A percentile compares a stretch with the other conserved stretches of the same genome.
Conservation (phyloP, 768 basidiomycete species). For the Multifurca ochricompacta region DNA sequence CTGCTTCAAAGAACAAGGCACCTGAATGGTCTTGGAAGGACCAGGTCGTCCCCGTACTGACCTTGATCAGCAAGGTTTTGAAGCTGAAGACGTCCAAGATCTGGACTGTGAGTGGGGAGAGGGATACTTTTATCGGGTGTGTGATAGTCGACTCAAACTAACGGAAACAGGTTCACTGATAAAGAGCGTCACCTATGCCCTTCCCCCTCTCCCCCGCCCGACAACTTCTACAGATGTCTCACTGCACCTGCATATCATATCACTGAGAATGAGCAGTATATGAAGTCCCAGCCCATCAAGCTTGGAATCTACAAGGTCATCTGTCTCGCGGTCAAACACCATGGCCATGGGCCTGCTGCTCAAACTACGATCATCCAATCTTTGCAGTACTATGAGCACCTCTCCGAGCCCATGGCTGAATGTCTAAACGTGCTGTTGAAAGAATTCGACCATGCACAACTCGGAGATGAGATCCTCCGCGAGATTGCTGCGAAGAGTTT, state of each 20-base stretch:
- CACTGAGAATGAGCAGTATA: slow-evolving; percentile 77
- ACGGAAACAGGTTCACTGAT: slow-evolving; percentile 8
- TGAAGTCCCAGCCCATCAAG: slow-evolving; percentile 71
- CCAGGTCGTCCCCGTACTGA: slow-evolving; percentile 64
- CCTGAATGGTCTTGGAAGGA: slow-evolving; percentile 66
- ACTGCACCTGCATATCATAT: slow-evolving; percentile 84
- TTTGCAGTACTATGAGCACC: slow-evolving; percentile 90
- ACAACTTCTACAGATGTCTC: slow-evolving; percentile 84
- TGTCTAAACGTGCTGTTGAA: slow-evolving; percentile 69
- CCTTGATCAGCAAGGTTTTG: slow-evolving; percentile 65
- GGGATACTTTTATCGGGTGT: slow-evolving; percentile 80
- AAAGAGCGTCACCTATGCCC: too few relatives aligned
- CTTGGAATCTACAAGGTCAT: slow-evolving; percentile 80
- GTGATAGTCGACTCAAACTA: slow-evolving; percentile 25
- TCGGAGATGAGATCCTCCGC: slow-evolving; percentile 86
- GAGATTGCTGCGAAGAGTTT: slow-evolving; percentile 79
- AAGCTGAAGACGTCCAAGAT: slow-evolving; percentile 64
- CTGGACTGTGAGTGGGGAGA: slow-evolving; percentile 83
- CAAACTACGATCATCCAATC: slow-evolving; percentile 89
- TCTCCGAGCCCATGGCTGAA: slow-evolving; percentile 92
- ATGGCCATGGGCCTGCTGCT: slow-evolving; percentile 73
- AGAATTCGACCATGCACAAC: slow-evolving; percentile 82
- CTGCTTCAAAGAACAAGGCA: slow-evolving; percentile 32
- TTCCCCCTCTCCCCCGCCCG: too few relatives aligned
- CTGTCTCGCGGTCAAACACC: slow-evolving; percentile 86